Evolutionary conservation across 352 stramenopile species (phyloP), one percentile per base, ranked within the genome.

Genomic region (Pythium phragmiticola): DNA sequence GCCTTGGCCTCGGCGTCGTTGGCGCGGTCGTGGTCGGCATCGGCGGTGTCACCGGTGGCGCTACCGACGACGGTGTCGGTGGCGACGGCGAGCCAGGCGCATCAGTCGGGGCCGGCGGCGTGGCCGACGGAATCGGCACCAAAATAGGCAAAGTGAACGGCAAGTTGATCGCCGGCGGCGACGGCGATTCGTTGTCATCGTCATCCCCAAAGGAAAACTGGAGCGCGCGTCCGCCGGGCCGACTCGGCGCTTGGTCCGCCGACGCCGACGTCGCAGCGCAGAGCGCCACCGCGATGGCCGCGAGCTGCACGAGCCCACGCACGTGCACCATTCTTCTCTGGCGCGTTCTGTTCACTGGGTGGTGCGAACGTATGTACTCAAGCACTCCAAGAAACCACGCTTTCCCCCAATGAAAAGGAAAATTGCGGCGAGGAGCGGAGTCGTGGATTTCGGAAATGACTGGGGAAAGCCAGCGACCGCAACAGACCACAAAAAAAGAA

Each of bases 371-470:
- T 9, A 45, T 51, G 58, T 65, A 59, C 58, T 52, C 58, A 46
- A 45, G 43, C 49, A 57, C 57, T 47, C 57, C 12, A 39, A 23
- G 17, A 23, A 30, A 30, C 26, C 26, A 48, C 42, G 16, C 7
- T 23, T 23, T 23, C 23, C 42, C 34, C 13, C 36, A 30, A 30
- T 5, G 26, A 30, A 55, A 7, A 55, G 42, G 45, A 28, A 39
- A 52, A 48, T 34, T 28, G 34, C 26, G 46, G 11, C 33, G 17
- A 48, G 42, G 33, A 49, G 43, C 51, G 60, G 53, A 66, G 60
- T 66, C 52, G 60, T 49, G 60, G 60, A 66, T 66, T 66, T 66
- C 60, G 43, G 60, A 66, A 66, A 66, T 66, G 60, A 48, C 39
- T 23, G 26, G 26, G 26, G 26, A 30, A 30, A 30, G 26, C 26